Base-by-base conservation (phyloP, 176 grass and related monocot genomes). In the Puya raimondii region DNA sequence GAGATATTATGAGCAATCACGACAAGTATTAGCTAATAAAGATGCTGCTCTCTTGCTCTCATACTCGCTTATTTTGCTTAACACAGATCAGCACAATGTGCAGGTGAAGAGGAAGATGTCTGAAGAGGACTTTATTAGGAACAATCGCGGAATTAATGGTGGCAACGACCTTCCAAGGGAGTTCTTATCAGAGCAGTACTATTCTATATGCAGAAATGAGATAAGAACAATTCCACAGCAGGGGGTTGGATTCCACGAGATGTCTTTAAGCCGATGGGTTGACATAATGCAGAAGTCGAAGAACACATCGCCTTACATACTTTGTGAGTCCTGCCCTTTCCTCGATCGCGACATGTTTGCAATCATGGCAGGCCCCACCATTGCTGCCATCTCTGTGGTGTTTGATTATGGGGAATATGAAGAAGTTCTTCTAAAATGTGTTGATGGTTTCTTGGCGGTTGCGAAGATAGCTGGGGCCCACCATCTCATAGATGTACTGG, bases 101-200 rank as follows among this genome's bases (percentile, higher is more conserved):
- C 83, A 83, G 82, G 94, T 97, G 42, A 97, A 92, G 74, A 97
- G 92, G 80, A 97, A 97, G 83, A 97, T 97, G 94, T 92, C 94
- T 23, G 94, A 97, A 85, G 94, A 97, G 73, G 94, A 97, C 64
- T 97, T 97, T 76, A 88, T 97, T 50, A 83, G 89, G 70, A 97
- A 97, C 71, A 97, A 97, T 66, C 89, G 94, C 47, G 80, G 69
- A 66, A 97, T 97, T 29, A 97, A 97, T 83, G 89, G 86, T 77
- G 94, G 89, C 16, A 90, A 48, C 53, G 94, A 97, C 71, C 84
- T 97, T 67, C 94, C 94, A 50, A 86, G 84, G 66, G 89, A 97
- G 23, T 97, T 87, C 65, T 79, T 97, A 72, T 88, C 77, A 2
- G 89, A 93, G 48, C 76, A 92, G 59, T 97, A 88, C 72, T 74